Conservation (phyloP, 306 rosid species). For the Vigna angularis region DNA sequence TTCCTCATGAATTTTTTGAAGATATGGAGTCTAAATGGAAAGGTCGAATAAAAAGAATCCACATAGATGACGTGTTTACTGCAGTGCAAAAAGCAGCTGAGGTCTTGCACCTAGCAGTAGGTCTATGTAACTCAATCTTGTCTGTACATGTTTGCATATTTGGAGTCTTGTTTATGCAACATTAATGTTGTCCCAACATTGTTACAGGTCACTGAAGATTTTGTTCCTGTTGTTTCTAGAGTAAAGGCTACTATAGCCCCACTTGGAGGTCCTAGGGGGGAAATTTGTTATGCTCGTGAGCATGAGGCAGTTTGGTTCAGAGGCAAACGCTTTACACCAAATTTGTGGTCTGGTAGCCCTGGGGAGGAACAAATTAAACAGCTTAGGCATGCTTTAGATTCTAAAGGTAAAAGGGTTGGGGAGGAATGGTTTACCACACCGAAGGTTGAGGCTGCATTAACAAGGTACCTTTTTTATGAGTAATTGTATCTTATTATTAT, state of each 20-base stretch:
- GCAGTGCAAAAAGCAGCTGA: conserved; percentile 80
- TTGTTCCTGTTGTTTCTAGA: conserved; percentile 77
- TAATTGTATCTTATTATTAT: conserved; percentile 18
- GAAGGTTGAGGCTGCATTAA: conserved; percentile 86
- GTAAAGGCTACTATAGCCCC: conserved; percentile 81
- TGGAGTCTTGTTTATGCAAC: conserved; percentile 24
- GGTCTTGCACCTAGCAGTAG: conserved; percentile 79
- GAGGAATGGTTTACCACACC: conserved; percentile 94
- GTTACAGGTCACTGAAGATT: conserved; percentile 85
- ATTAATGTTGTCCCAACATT: conserved; percentile 26
- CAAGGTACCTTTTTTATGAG: conserved; percentile 54
- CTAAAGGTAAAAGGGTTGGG: conserved; percentile 92
- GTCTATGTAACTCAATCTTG: conserved; percentile 49
- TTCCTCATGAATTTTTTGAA: conserved; percentile 86
- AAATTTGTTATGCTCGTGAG: conserved; percentile 84
- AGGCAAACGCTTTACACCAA: conserved; percentile 82
- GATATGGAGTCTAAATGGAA: conserved; percentile 94
- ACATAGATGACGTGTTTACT: conserved; percentile 67
- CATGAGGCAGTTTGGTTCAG: conserved; percentile 97
- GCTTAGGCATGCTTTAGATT: conserved; percentile 87
- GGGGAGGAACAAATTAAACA: conserved; percentile 92
- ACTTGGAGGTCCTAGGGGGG: conserved; percentile 92
- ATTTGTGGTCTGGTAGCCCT: conserved; percentile 78
- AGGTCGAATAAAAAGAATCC: conserved; percentile 84
- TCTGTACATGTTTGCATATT: conserved; percentile 34